Evolutionary conservation across 352 stramenopile genomes (phyloP).

Genomic region (Pelagophyceae sp.): DNA sequence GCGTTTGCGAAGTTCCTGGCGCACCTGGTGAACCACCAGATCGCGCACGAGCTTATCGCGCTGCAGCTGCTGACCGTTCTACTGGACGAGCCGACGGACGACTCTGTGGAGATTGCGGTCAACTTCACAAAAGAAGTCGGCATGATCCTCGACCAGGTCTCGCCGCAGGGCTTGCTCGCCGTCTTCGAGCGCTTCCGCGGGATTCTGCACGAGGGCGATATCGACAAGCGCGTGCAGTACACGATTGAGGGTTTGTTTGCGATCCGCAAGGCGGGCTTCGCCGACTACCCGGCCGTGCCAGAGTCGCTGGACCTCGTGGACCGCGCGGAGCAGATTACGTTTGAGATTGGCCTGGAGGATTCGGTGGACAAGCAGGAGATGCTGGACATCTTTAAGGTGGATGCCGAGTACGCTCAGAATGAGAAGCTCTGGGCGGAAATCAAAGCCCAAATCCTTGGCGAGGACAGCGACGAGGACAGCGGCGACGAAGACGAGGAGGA

Average conservation of each 20-base stretch:
- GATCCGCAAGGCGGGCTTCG: conserved; percentile 86
- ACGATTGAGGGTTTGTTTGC: conserved; percentile 94
- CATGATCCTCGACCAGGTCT: conserved; percentile 50
- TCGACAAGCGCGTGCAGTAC: conserved; percentile 96
- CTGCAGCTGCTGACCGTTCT: conserved; percentile 93
- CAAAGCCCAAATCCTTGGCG: conserved; percentile 89
- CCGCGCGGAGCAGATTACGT: conserved; percentile 95
- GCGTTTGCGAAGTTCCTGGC: conserved; percentile 91
- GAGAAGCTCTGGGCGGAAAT: conserved; percentile 90
- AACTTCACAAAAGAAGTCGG: conserved; percentile 93
- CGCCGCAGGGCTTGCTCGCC: conserved; percentile 71
- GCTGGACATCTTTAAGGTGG: conserved; percentile 86
- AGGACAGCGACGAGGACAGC: conserved; percentile 51
- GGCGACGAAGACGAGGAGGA: conserved; percentile 31
- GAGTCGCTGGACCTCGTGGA: conserved; percentile 94
- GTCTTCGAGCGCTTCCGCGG: conserved; percentile 93
- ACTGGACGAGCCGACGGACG: conserved; percentile 90
- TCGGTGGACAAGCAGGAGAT: conserved; percentile 85
- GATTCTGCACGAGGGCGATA: conserved; percentile 89
- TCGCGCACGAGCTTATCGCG: conserved; percentile 91
- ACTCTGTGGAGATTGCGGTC: conserved; percentile 94
- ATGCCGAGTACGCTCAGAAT: conserved; percentile 88
- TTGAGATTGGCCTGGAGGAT: conserved; percentile 91
- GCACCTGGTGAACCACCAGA: conserved; percentile 96
- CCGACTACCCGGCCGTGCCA: conserved; percentile 81